Conservation (phyloP, 176 grass and related monocot genomes). For the Carex pumila region DNA sequence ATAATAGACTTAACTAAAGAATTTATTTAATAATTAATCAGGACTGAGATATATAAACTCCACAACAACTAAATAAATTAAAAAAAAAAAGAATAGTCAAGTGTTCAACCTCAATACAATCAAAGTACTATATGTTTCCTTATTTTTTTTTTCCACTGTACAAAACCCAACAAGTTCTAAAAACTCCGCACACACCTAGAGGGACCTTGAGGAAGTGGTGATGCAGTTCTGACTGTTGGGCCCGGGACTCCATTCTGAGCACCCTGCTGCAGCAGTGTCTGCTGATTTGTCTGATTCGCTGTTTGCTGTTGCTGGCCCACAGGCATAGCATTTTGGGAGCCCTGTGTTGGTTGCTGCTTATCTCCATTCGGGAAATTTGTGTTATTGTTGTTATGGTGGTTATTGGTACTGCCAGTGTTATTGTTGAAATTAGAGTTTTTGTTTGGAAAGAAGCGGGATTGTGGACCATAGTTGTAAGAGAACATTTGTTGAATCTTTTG, state of each 20-base stretch:
- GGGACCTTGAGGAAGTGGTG: constrained; percentile 83
- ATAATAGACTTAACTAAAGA: background rate
- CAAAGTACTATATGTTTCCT: constrained; percentile 4
- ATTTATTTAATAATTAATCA: constrained; percentile 4
- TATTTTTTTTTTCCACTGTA: constrained; percentile 13
- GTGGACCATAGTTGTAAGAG: constrained; percentile 35
- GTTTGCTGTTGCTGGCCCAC: constrained; percentile 37
- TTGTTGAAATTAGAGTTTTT: constrained; percentile 18
- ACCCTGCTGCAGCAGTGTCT: constrained; percentile 38
- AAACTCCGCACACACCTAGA: constrained; percentile 99
- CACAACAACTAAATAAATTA: background rate
- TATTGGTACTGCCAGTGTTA: background rate
- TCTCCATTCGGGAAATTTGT: constrained; percentile 62
- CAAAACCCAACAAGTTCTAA: constrained; percentile 55
- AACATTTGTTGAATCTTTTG: constrained; percentile 70
- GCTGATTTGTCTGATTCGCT: constrained; percentile 40
- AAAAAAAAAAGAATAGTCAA: constrained; percentile 16
- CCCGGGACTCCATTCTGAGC: constrained; percentile 54
- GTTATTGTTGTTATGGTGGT: constrained; percentile 45
- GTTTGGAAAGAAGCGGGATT: constrained; percentile 40
- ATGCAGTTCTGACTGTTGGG: constrained; percentile 55
- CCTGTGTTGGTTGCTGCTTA: constrained; percentile 44
- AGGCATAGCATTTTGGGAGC: constrained; percentile 42
- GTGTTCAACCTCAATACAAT: constrained; percentile 16
- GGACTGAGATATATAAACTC: background rate